Percentiles rank a stretch among this genome's conserved stretches.
These are phyloP conservation scores for Chaetoceros tenuissimus DNA, from an alignment of 108 stramenopile genomes.

Conservation along the genomic window DNA sequence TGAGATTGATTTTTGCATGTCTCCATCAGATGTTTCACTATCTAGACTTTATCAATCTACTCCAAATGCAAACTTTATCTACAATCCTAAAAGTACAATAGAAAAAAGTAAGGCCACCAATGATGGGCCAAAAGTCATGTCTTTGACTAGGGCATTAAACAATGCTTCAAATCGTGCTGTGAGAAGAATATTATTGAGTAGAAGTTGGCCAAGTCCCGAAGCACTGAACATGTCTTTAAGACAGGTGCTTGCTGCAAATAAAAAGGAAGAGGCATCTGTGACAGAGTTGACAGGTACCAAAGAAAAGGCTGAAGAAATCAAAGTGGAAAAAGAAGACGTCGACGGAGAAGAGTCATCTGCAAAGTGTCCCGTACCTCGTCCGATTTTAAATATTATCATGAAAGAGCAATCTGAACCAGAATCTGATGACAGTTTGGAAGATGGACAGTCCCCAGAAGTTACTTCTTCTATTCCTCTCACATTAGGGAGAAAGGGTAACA, in stretches of 20 bases:
- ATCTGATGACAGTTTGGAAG: not conserved
- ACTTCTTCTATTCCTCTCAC: slow-evolving; percentile 22
- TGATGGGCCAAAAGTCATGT: slow-evolving; percentile 20
- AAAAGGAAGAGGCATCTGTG: not conserved
- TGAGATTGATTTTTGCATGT: slow-evolving; percentile 80
- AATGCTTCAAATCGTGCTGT: slow-evolving; percentile 80
- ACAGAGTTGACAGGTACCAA: not conserved
- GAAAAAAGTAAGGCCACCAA: slow-evolving; percentile 1
- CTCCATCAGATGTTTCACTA: slow-evolving; percentile 70
- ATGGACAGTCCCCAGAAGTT: not conserved
- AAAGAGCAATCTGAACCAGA: slow-evolving; percentile 5
- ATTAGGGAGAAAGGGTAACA: slow-evolving; percentile 20
- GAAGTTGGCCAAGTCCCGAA: slow-evolving; percentile 80
- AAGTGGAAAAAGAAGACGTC: slow-evolving; percentile 7
- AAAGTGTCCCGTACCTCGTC: slow-evolving; percentile 84
- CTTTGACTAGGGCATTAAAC: slow-evolving; percentile 68
- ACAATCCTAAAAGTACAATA: not conserved
- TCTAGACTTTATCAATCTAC: slow-evolving; percentile 48
- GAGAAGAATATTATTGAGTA: slow-evolving; percentile 60
- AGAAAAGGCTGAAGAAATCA: slow-evolving; percentile 10
- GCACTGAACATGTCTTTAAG: slow-evolving; percentile 70
- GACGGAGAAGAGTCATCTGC: slow-evolving; percentile 8
- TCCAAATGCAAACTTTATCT: not conserved
- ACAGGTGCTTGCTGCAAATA: slow-evolving; percentile 27
- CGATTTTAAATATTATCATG: slow-evolving; percentile 74